Conservation (phyloP, 164 flowering plant genomes). For the Liriodendron chinense region DNA sequence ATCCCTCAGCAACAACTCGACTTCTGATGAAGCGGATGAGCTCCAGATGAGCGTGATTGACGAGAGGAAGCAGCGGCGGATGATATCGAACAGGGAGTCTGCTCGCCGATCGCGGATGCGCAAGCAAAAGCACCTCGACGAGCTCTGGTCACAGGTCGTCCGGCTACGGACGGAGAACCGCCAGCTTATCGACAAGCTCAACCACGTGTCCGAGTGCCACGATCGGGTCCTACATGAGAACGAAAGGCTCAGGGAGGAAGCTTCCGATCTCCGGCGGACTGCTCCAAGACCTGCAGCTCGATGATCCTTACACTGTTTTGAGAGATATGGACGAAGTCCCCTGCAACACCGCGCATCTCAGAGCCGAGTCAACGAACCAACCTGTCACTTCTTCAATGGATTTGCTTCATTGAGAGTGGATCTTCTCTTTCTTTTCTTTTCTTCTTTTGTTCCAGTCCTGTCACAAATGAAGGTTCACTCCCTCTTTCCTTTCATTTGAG, state of each 20-base stretch:
- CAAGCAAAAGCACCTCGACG: conserved; percentile 89
- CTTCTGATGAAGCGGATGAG: conserved; percentile 87
- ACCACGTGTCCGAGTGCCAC: conserved; percentile 58
- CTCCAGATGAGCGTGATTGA: conserved; percentile 57
- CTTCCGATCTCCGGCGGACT: conserved; percentile 63
- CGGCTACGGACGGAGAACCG: conserved; percentile 80
- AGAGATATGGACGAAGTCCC: conserved; percentile 48
- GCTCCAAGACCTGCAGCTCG: conserved; percentile 51
- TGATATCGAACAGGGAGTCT: conserved; percentile 94
- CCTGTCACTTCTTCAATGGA: conserved; percentile 35
- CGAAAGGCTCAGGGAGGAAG: conserved; percentile 62
- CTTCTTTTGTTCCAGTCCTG: not conserved
- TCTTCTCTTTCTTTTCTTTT: not conserved
- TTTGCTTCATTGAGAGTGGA: conserved; percentile 26
- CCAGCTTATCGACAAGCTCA: conserved; percentile 74
- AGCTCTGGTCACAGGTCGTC: conserved; percentile 84
- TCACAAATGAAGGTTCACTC: conserved; percentile 10
- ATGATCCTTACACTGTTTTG: conserved; percentile 38
- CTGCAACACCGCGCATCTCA: conserved; percentile 40
- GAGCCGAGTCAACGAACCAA: conserved; percentile 44
- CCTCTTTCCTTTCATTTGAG: conserved; percentile 6
- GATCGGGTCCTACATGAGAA: conserved; percentile 66
- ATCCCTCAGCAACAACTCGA: conserved; percentile 48
- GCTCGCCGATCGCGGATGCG: conserved; percentile 93
- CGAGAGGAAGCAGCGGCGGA: conserved; percentile 88